Conservation (phyloP, 2,329 filamentous ascomycete genomes). For the Epichloe brachyelytri region DNA sequence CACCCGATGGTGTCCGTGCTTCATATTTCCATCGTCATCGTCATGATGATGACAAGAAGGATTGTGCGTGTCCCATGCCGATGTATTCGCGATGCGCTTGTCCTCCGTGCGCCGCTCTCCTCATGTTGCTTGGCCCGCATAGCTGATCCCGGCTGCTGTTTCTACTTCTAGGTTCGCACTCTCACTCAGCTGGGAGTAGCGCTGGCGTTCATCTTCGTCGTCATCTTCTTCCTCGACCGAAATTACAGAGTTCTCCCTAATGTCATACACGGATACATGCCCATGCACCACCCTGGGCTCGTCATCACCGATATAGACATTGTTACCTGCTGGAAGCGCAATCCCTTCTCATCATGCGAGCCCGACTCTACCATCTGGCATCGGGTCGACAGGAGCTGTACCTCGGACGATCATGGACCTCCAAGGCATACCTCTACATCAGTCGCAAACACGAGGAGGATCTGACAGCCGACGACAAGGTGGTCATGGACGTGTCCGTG, state of each 20-base stretch:
- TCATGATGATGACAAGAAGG: slow-evolving; percentile 21
- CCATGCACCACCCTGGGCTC: slow-evolving; percentile 69
- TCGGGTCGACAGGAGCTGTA: slow-evolving; percentile 78
- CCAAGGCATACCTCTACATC: slow-evolving; percentile 69
- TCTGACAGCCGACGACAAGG: slow-evolving; percentile 56
- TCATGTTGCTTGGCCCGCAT: not conserved
- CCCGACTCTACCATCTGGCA: slow-evolving; percentile 64
- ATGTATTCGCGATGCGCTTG: not conserved
- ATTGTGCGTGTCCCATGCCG: slow-evolving; percentile 17
- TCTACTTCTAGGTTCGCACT: slow-evolving; percentile 44
- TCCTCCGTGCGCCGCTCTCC: not conserved
- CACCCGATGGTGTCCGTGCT: not conserved
- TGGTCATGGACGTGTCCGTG: slow-evolving; percentile 68
- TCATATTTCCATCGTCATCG: not conserved
- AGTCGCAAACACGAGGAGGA: slow-evolving; percentile 80
- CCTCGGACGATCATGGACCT: slow-evolving; percentile 59
- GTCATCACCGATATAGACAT: slow-evolving; percentile 80
- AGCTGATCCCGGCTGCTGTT: not conserved
- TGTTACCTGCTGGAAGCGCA: slow-evolving; percentile 61
- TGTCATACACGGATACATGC: slow-evolving; percentile 76
- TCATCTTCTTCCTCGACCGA: slow-evolving; percentile 74
- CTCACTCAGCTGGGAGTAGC: slow-evolving; percentile 62
- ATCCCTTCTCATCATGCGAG: slow-evolving; percentile 62
- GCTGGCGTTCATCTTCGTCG: slow-evolving; percentile 50
- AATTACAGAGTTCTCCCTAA: slow-evolving; percentile 78